phyloP scores from a whole-genome alignment of 2,329 filamentous ascomycete genomes.

The Penicillium sp. region DNA sequence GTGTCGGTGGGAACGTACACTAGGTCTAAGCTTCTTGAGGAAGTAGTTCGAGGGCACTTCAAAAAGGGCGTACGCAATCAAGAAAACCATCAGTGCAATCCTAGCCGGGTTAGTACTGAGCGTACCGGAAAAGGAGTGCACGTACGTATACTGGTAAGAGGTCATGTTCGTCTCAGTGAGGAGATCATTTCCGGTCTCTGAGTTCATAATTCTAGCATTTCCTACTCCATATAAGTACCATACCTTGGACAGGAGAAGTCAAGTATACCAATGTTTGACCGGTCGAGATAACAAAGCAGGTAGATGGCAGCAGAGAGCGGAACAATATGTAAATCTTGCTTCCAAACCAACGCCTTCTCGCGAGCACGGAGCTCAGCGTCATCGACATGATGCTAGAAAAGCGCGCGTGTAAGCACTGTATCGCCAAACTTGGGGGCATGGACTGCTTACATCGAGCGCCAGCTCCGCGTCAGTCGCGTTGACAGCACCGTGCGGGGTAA shows the following conservation, averaged over 20 bases:
- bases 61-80: conserved; percentile 55
- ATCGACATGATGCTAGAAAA: conserved; percentile 14
- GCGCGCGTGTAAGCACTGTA: background rate
- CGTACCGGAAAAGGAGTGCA: conserved; percentile 1
- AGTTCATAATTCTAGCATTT: conserved; percentile 70
- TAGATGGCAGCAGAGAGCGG: conserved; percentile 69
- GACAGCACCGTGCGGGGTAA: conserved; percentile 22
- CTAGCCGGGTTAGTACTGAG: conserved; percentile 25
- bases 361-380: conserved; percentile 21
- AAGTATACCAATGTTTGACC: conserved; percentile 66
- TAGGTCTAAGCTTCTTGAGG: conserved; percentile 54
- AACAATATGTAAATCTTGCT: conserved; percentile 67
- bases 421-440: background rate
- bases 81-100: conserved; percentile 54
- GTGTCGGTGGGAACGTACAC: conserved; percentile 31
- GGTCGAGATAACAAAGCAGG: conserved; percentile 70
- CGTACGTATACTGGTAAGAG: conserved; percentile 62
- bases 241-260: too few relatives aligned
- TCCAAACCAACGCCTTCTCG: conserved; percentile 53
- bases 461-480: conserved; percentile 23
- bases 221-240: conserved; percentile 32
- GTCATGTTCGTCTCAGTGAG: conserved; percentile 66
- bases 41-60: conserved; percentile 58
- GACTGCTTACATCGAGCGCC: conserved; percentile 13
- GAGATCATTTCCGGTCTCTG: conserved; percentile 64